Conservation (phyloP, 345 rosid species). For the Camelina hispida region DNA sequence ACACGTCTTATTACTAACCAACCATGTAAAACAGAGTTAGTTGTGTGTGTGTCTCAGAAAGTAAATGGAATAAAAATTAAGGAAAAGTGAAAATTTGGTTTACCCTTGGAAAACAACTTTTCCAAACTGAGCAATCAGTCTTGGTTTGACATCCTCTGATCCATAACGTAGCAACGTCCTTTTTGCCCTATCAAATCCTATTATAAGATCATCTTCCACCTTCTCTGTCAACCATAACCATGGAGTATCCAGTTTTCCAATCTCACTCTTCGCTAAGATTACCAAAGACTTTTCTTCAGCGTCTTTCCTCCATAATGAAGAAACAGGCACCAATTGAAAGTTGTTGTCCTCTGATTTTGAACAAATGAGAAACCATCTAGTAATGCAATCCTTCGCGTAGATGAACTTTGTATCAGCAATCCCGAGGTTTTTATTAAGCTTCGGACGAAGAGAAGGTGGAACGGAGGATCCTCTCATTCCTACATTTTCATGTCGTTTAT, state of each 20-base stretch:
- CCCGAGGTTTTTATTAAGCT: neutral
- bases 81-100: too few species aligned
- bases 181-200: too few species aligned
- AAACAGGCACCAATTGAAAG: conserved; percentile 20
- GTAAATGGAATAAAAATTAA: neutral
- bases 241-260: conserved; percentile 11
- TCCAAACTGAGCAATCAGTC: too few species aligned
- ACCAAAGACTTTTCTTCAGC: neutral
- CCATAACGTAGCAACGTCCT: too few species aligned
- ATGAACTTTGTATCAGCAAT: conserved; percentile 15
- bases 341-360: conserved; percentile 2
- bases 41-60: neutral
- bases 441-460: conserved; percentile 19
- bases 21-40: neutral
- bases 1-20: neutral
- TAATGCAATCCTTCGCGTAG: conserved; percentile 36
- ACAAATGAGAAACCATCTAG: conserved; percentile 33
- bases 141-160: too few species aligned
- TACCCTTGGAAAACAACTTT: too few species aligned
- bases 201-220: too few species aligned
- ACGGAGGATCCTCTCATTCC: conserved; percentile 15
- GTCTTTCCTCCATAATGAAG: neutral
- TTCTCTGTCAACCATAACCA: conserved; percentile 8
- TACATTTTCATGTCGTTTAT: conserved; percentile 37
- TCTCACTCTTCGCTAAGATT: conserved; percentile 1